Base-by-base conservation (phyloP, 495 filamentous ascomycete species). In the Cercophora samala region DNA sequence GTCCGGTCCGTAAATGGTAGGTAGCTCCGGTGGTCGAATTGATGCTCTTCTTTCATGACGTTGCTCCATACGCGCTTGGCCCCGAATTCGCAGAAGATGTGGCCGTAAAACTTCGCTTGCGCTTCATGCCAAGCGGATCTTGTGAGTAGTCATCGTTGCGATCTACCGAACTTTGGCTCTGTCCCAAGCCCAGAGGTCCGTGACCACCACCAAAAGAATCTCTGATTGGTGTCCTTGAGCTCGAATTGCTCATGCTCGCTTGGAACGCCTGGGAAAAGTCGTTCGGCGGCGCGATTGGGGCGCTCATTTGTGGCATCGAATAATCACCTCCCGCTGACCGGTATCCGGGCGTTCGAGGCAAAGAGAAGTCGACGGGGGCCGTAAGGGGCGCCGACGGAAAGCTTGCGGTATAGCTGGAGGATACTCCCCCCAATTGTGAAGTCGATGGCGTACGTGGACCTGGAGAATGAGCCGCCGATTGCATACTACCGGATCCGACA, bases 301-400 rank as follows among this genome's bases (percentile, higher is more conserved):
- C 83, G 71, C 81, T 84, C 77, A 86, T 78, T 70, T 85, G 83
- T 4, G 83, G 81, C 70, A 85, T 84, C 15, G 80, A 81, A 72
- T 84, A 85, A 64, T 86, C 82, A 15, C 73, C 75, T 19, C 77
- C 73, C n/a, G 76, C 70, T 9, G 70, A 74, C 65, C 78, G 71
- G 63, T 76, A 78, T 21, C 76, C 76, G 11, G 80, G 75, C 21
- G 83, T 81, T 26, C 82, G 74, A 8, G 83, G 79, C 13, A 86
- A 75, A 17, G 81, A 77, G 64, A 84, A 86, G 66, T 85, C 83
- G 65, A 82, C 79, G 1, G 84, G 83, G 17, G 83, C 83, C 5
- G 82, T 79, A 3, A 87, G 74, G 3, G 84, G 84, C 17, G 84
- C 83, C 15, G 82, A 82, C 3, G 82, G 80, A 66, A 84, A 86